phyloP scores from a whole-genome alignment of 2,329 filamentous ascomycete genomes.

The Calycina herbarum region DNA sequence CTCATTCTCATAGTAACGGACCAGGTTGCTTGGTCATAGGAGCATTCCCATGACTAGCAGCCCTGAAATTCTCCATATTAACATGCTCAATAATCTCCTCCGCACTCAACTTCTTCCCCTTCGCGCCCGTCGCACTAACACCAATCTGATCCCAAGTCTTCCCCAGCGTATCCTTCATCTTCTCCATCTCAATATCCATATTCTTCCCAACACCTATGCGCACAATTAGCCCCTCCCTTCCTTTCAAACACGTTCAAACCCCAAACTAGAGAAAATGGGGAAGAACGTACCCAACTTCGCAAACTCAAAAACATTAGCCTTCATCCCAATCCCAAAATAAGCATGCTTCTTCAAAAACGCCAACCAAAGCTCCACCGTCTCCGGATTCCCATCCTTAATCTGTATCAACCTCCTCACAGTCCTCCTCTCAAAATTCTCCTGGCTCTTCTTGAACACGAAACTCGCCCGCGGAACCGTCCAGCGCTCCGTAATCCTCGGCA shows the following conservation, averaged over 20 bases:
- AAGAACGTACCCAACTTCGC: constrained; percentile 62
- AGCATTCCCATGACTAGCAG: constrained; percentile 31
- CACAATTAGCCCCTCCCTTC: constrained; percentile 19
- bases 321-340: constrained; percentile 97
- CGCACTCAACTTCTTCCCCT: constrained; percentile 45
- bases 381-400: constrained; percentile 86
- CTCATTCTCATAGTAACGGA: background rate
- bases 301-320: constrained; percentile 95
- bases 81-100: constrained; percentile 60
- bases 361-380: constrained; percentile 88
- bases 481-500: constrained; percentile 83
- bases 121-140: constrained; percentile 41
- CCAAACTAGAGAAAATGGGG: background rate
- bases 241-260: too few species aligned
- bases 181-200: constrained; percentile 51
- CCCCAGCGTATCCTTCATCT: constrained; percentile 46
- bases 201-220: constrained; percentile 49
- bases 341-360: constrained; percentile 90
- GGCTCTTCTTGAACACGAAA: constrained; percentile 95
- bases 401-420: constrained; percentile 85
- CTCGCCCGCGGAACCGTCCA: constrained; percentile 90
- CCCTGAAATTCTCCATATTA: constrained; percentile 49
- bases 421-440: constrained; percentile 96
- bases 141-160: constrained; percentile 57
- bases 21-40: constrained; percentile 27